Percentiles rank a stretch among this genome's conserved stretches.
Conservation (phyloP, 2,329 filamentous ascomycete genomes). For the Fusarium stilboides region DNA sequence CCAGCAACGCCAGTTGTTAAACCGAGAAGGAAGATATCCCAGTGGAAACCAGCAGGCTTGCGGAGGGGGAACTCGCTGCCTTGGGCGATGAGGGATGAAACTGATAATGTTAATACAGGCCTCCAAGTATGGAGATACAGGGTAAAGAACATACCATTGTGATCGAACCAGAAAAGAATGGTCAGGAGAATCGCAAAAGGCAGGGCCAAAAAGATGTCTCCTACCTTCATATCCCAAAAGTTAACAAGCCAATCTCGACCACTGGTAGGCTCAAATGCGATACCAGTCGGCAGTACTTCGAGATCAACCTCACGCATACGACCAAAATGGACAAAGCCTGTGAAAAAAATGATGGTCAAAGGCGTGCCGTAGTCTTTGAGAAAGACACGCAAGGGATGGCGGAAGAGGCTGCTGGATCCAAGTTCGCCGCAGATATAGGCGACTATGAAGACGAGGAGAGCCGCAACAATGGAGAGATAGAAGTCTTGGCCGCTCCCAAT, state of each 20-base stretch:
- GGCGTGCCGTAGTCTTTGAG: slow-evolving; percentile 93
- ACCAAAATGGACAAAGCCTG: slow-evolving; percentile 89
- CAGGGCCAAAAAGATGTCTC: slow-evolving; percentile 86
- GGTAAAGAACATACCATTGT: slow-evolving; percentile 74
- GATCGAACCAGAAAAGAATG: slow-evolving; percentile 90
- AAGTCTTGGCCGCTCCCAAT: slow-evolving; percentile 78
- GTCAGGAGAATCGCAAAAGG: slow-evolving; percentile 89
- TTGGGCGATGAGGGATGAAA: slow-evolving; percentile 86
- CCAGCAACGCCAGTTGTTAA: slow-evolving; percentile 83
- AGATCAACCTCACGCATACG: slow-evolving; percentile 81
- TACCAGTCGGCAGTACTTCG: slow-evolving; percentile 80
- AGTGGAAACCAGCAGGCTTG: slow-evolving; percentile 88
- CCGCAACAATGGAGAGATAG: slow-evolving; percentile 84
- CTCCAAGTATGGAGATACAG: not conserved
- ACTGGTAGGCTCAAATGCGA: slow-evolving; percentile 83
- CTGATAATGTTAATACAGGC: slow-evolving; percentile 50
- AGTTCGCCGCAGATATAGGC: slow-evolving; percentile 82
- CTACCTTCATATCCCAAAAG: slow-evolving; percentile 83
- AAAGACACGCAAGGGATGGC: slow-evolving; percentile 82
- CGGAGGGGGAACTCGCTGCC: slow-evolving; percentile 85
- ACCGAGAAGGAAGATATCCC: slow-evolving; percentile 86
- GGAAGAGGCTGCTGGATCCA: slow-evolving; percentile 80
- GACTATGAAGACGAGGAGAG: slow-evolving; percentile 82
- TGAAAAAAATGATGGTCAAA: slow-evolving; percentile 87
- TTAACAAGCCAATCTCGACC: slow-evolving; percentile 83